These are phyloP conservation scores for Calonectria honghensis DNA, from an alignment of 2,329 filamentous ascomycete genomes.

Conservation along the genomic window DNA sequence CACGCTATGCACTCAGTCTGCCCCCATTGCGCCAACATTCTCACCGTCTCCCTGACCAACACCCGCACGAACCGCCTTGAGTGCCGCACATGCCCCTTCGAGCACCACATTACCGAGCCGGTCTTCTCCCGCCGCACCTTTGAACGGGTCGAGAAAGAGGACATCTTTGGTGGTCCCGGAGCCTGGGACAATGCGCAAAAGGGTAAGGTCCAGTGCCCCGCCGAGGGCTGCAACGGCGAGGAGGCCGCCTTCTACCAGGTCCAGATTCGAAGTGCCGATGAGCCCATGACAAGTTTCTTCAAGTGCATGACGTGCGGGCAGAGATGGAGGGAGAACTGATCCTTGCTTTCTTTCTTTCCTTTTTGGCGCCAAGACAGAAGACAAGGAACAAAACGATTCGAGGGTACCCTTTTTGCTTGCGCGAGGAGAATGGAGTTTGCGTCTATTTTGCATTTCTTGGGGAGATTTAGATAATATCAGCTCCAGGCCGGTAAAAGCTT, in stretches of 20 bases:
- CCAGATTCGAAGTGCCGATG: slow-evolving; percentile 97
- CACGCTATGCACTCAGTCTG: slow-evolving; percentile 75
- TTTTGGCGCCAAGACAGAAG: slow-evolving; percentile 9
- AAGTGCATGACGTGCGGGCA: slow-evolving; percentile 84
- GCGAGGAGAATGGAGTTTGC: slow-evolving; percentile 35
- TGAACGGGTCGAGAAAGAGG: slow-evolving; percentile 90
- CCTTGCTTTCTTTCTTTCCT: not conserved
- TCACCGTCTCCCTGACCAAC: slow-evolving; percentile 80
- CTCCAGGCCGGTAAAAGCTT: not conserved
- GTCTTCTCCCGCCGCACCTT: slow-evolving; percentile 90
- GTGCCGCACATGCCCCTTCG: slow-evolving; percentile 96
- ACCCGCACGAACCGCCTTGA: slow-evolving; percentile 87
- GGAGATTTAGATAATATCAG: not conserved
- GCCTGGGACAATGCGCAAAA: slow-evolving; percentile 96
- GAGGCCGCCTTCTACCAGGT: slow-evolving; percentile 97
- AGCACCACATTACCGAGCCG: slow-evolving; percentile 85
- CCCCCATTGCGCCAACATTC: slow-evolving; percentile 88
- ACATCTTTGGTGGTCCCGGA: slow-evolving; percentile 90
- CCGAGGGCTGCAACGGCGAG: slow-evolving; percentile 85
- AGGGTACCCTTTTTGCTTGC: slow-evolving; percentile 33
- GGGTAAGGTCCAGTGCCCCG: slow-evolving; percentile 87
- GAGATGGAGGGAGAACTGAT: slow-evolving; percentile 80
- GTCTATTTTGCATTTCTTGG: slow-evolving; percentile 3
- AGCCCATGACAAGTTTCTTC: slow-evolving; percentile 98
- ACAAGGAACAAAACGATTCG: not conserved